Base-by-base conservation (phyloP, 352 stramenopile genomes). In the Globisporangium spiculum region DNA sequence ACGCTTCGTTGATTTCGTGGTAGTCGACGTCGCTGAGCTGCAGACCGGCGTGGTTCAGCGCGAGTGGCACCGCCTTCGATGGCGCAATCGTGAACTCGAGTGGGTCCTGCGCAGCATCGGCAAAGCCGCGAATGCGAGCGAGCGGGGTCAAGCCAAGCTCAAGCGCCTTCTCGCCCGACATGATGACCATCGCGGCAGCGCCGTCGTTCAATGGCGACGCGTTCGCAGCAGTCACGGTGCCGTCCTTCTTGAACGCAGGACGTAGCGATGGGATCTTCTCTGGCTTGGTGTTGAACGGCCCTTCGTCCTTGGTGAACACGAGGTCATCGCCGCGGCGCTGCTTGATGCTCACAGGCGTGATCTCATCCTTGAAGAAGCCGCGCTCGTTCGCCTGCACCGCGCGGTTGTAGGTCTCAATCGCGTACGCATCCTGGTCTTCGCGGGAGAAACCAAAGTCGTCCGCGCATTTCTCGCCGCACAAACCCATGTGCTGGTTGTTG, bases 1-100 rank as follows among this genome's bases (percentile, higher is more conserved):
- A 99, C 22, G 98, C 98, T 76, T 99, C 98, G 79, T 99, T 99
- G 76, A 99, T 98, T 85, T 99, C 98, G 76, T 98, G 93, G 80
- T 97, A 99, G 63, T 99, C 96, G 24, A 99, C 87, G 77, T 99
- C 97, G 34, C 75, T 88, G 14, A 97, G 58, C 59, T 86, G 76
- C 46, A 99, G 63, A 32, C 94, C 96, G 1, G 97, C 97, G 69
- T 97, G 83, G 65, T 93, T 61, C 26, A 99, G 76, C 20, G 97
- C 97, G 36, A 94, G 55, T 7, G 97, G 97, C 60, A 99, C 90
- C 4, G 97, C 97, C 71, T 98, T 90, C 1, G 95, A 97, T 7
- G 97, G 97, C 9, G 97, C 91, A 44, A 97, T 98, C 18, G 97
- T 99, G 79, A 99, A 99, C 69, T 98, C 86, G 5, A 97, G 83